Conservation (phyloP, 2,329 filamentous ascomycete species). For the Fusarium pseudocircinatum region DNA sequence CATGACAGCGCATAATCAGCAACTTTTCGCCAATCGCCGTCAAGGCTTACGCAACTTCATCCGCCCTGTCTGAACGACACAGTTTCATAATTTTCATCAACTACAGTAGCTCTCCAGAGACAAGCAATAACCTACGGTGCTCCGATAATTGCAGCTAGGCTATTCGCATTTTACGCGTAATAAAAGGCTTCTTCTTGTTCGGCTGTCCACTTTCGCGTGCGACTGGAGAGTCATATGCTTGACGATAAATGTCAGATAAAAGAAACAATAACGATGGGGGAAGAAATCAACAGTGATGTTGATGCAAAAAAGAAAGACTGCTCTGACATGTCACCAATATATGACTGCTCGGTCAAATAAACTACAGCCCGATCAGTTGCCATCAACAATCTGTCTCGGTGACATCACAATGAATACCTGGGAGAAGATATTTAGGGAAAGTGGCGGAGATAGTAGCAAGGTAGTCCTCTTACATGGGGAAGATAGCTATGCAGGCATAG, state of each 20-base stretch:
- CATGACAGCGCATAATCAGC: neutral
- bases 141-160: neutral
- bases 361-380: neutral
- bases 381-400: too few species aligned
- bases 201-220: neutral
- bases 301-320: neutral
- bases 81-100: neutral
- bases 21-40: neutral
- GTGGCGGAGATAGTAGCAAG: neutral
- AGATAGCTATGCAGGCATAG: neutral
- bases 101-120: neutral
- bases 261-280: neutral
- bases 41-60: neutral
- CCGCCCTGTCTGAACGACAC: neutral
- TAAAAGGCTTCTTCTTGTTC: neutral
- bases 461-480: neutral
- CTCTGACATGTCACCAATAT: neutral
- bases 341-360: neutral
- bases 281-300: neutral
- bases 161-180: neutral
- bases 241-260: neutral
- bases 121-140: too few species aligned
- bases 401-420: neutral
- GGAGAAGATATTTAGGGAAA: too few species aligned
- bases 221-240: neutral